Percentiles rank a stretch among this genome's conserved stretches.
Conservation (phyloP, 805 yeast species). For the Saccharomycopsis sp. region DNA sequence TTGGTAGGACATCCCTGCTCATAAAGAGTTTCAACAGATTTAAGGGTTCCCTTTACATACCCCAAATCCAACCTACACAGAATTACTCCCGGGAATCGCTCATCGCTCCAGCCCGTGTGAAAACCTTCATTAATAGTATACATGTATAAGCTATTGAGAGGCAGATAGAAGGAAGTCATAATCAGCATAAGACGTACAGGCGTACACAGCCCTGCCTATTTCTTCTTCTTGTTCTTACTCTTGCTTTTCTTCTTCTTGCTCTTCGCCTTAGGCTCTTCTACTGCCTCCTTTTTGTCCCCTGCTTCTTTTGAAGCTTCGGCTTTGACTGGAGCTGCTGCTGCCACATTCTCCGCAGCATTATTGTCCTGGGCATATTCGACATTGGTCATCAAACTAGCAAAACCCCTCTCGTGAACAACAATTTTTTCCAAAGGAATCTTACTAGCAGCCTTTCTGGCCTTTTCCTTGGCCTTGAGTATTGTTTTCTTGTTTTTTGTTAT, state of each 20-base stretch:
- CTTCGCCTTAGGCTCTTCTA: conserved; percentile 13
- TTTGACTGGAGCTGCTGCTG: background rate
- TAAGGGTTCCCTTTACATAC: too few relatives aligned
- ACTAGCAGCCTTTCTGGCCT: background rate
- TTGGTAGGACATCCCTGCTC: too few relatives aligned
- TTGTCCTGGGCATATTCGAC: conserved; percentile 13
- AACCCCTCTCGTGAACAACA: conserved; percentile 16
- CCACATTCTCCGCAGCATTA: background rate
- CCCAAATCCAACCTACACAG: too few relatives aligned
- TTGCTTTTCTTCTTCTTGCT: conserved; percentile 7
- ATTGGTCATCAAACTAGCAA: conserved; percentile 20
- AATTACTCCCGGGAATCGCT: too few relatives aligned
- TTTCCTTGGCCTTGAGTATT: conserved; percentile 1
- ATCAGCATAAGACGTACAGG: too few relatives aligned
- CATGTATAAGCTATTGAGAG: too few relatives aligned
- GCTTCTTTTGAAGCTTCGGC: background rate
- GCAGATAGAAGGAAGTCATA: too few relatives aligned
- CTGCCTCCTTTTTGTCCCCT: conserved; percentile 20
- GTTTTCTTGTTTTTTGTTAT: background rate
- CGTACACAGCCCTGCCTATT: background rate
- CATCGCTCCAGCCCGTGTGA: too few relatives aligned
- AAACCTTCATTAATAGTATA: too few relatives aligned
- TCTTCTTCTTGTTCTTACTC: conserved; percentile 13
- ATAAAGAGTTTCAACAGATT: too few relatives aligned
- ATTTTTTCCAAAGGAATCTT: conserved; percentile 10